Base-by-base conservation (phyloP, 306 rosid species). In the Acacia crassicarpa region DNA sequence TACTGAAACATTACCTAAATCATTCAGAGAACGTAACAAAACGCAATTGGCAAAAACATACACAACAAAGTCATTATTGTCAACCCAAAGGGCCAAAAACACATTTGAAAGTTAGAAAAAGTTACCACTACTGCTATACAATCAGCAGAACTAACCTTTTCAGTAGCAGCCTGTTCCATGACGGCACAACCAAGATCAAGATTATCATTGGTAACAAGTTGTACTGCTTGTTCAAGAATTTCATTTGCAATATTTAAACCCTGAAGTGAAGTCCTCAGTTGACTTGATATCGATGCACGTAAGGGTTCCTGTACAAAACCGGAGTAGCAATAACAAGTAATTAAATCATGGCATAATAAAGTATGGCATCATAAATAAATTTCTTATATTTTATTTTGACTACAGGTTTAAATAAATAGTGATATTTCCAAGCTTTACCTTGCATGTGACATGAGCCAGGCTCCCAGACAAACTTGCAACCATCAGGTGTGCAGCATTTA, bases 401-500 rank as follows among this genome's bases (percentile, higher is more conserved):
- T 67, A 48, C 53, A 54, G 46, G 51, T 72, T 9, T 30, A 72
- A 72, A 78, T 16, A 48, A 76, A 59, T 16, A 16, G 41, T 63
- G 32, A 49, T 56, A 56, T n/a, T 56, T 56, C 25, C 62, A 56
- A 71, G 73, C 75, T 58, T 75, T 78, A 96, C 99, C 93, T 96
- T 96, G 99, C 99, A 96, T 11, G 98, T 96, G 54, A 96, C 98
- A 78, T 96, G 99, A 54, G 99, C 99, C 79, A 96, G 88, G 83
- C 99, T 91, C 85, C 98, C 99, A 33, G 98, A 97, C 84, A 96
- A 85, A 87, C 98, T 92, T 35, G 98, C 99, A 79, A 96, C 99
- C 99, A 96, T 96, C 91, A 96, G 87, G 86, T 92, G 98, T n/a
- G 99, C 98, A 33, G 97, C 99, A 91, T 88, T 90, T 70, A 86